Evolutionary conservation across 2,329 filamentous ascomycete genomes (phyloP).

Genomic region (Fusarium chuoi): DNA sequence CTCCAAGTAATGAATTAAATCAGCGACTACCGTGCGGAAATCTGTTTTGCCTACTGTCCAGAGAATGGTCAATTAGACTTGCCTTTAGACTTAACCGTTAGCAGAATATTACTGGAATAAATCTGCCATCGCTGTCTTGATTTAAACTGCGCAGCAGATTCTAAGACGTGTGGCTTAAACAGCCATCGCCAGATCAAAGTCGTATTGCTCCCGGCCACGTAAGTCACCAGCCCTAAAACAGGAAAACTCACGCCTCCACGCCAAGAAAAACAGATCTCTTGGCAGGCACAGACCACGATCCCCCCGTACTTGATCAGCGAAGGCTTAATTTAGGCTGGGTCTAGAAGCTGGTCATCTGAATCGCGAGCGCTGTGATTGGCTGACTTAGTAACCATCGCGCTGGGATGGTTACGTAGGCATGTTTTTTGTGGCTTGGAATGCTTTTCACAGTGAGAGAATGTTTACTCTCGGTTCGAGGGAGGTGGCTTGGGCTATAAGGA

Average conservation of each 20-base stretch:
- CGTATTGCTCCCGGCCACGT: background rate
- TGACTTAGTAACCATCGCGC: fast-evolving
- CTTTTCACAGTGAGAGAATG: background rate
- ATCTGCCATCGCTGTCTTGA: background rate
- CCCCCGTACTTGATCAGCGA: background rate
- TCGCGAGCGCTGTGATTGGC: background rate
- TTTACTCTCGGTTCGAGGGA: background rate
- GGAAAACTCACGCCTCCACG: background rate
- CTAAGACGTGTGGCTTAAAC: background rate
- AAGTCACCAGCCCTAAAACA: background rate
- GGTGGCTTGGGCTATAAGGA: background rate
- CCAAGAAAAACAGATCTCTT: background rate
- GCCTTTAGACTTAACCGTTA: background rate
- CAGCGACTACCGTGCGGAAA: fast-evolving
- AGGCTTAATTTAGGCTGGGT: background rate
- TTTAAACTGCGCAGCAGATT: background rate
- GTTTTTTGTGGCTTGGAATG: slow-evolving; percentile 2
- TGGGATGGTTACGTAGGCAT: background rate
- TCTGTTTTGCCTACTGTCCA: fast-evolving
- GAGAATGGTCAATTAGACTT: background rate
- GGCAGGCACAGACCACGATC: background rate
- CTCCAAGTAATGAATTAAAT: fast-evolving
- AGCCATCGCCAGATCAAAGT: background rate
- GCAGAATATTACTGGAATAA: fast-evolving
- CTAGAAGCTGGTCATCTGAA: background rate